A percentile compares a stretch with the other conserved stretches of the same genome.
Evolutionary conservation across 768 basidiomycete genomes (phyloP).

Genomic region (Grammothele lineata): DNA sequence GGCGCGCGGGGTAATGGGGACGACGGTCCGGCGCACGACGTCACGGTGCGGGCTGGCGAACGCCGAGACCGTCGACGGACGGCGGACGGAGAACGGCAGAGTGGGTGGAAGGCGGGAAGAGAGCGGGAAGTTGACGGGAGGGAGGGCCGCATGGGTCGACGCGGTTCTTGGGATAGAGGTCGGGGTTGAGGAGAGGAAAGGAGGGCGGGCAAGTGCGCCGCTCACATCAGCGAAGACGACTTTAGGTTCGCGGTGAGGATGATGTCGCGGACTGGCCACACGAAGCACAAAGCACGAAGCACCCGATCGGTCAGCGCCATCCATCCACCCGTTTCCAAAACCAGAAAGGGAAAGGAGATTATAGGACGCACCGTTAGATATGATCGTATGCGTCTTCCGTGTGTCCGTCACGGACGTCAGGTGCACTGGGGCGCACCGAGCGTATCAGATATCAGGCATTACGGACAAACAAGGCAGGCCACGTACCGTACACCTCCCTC

Average conservation of each 20-base stretch:
- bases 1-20: no score
- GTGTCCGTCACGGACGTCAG: slow-evolving; percentile 82
- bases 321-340: background rate
- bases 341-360: background rate
- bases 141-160: no score
- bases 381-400: slow-evolving; percentile 66
- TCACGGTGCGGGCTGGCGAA: no score
- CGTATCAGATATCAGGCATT: slow-evolving; percentile 1
- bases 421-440: slow-evolving; percentile 47
- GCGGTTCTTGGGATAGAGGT: background rate
- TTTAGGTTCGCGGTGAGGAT: slow-evolving; percentile 28
- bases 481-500: slow-evolving; percentile 69
- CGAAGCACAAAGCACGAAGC: no score
- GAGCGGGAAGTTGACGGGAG: no score
- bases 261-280: slow-evolving; percentile 24
- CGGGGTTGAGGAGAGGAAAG: background rate
- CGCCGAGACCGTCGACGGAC: no score
- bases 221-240: slow-evolving; percentile 26
- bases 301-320: no score
- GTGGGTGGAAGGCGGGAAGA: no score
- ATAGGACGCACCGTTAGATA: slow-evolving; percentile 65
- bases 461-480: background rate
- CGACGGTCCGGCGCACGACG: no score
- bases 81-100: no score
- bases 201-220: background rate